phyloP scores from a whole-genome alignment of 2,329 filamentous ascomycete genomes.

The Arthrocladium fulminans region DNA sequence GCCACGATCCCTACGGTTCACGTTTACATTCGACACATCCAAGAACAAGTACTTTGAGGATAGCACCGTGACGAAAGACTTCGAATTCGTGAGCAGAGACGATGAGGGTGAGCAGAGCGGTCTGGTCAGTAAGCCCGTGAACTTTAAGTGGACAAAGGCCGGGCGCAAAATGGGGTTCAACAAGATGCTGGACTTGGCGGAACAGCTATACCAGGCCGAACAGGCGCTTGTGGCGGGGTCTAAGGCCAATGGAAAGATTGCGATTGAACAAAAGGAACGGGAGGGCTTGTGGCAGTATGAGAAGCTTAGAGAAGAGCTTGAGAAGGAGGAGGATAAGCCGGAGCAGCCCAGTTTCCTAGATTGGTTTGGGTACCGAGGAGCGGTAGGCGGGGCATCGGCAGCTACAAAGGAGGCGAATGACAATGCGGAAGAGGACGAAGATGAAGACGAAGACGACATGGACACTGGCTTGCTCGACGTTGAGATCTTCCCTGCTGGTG shows the following conservation, averaged over 20 bases:
- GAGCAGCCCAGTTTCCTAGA: conserved; percentile 60
- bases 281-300: conserved; percentile 24
- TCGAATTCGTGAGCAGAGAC: conserved; percentile 55
- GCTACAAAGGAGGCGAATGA: conserved; percentile 40
- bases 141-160: conserved; percentile 76
- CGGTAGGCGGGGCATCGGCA: conserved; percentile 46
- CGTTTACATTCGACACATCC: conserved; percentile 57
- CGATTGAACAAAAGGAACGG: conserved; percentile 18
- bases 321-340: conserved; percentile 31
- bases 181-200: conserved; percentile 59
- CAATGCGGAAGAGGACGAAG: conserved; percentile 49
- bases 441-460: conserved; percentile 49
- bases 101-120: conserved; percentile 56
- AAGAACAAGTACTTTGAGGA: conserved; percentile 78
- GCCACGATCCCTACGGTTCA: conserved; percentile 69
- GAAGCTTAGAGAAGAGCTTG: conserved; percentile 24
- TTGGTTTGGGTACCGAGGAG: conserved; percentile 73
- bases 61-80: conserved; percentile 75
- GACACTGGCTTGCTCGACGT: conserved; percentile 56
- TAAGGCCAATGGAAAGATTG: conserved; percentile 7
- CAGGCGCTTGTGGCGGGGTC: conserved; percentile 27
- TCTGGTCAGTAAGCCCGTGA: conserved; percentile 79
- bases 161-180: conserved; percentile 60
- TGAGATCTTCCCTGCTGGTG: conserved; percentile 82
- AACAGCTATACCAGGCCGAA: conserved; percentile 59